Evolutionary conservation across 2,329 filamentous ascomycete species (phyloP).

Genomic region (Colletotrichum kahawae): DNA sequence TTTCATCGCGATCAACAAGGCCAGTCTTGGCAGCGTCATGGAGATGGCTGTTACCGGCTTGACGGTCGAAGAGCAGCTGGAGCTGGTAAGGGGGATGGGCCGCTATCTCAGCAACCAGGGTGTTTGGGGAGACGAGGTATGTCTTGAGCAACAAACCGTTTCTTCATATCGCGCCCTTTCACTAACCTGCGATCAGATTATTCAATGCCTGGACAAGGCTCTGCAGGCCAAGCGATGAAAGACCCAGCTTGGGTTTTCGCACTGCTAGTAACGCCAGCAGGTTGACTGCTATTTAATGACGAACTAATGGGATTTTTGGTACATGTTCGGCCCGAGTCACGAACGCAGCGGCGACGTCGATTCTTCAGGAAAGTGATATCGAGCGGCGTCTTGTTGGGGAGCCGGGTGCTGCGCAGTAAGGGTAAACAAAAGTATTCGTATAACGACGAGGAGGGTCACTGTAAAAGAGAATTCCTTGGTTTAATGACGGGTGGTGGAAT

Average conservation of each 20-base stretch:
- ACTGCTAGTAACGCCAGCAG: neutral
- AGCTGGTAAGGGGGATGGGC: slow-evolving; percentile 70
- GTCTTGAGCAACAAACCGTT: slow-evolving; percentile 40
- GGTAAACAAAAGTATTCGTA: slow-evolving; percentile 19
- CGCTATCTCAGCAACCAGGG: slow-evolving; percentile 71
- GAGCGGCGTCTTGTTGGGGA: neutral
- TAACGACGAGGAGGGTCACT: slow-evolving; percentile 5
- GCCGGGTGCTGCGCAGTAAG: neutral
- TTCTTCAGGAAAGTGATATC: neutral
- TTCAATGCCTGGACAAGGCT: slow-evolving; percentile 37
- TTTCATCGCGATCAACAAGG: slow-evolving; percentile 90
- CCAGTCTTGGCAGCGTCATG: slow-evolving; percentile 83
- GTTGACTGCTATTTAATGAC: slow-evolving; percentile 20
- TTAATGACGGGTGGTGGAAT: slow-evolving; percentile 16
- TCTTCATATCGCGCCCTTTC: neutral
- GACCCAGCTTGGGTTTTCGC: neutral
- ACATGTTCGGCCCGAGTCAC: neutral
- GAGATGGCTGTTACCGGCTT: slow-evolving; percentile 93
- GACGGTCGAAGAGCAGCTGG: slow-evolving; percentile 85
- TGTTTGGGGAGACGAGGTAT: slow-evolving; percentile 43
- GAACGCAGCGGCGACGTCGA: neutral
- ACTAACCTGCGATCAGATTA: slow-evolving; percentile 29
- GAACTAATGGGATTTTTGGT: slow-evolving; percentile 15
- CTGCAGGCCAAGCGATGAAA: slow-evolving; percentile 30
- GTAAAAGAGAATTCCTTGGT: slow-evolving; percentile 14